Conservation (phyloP, 164 flowering plant genomes). For the Chimonanthus salicifolius region DNA sequence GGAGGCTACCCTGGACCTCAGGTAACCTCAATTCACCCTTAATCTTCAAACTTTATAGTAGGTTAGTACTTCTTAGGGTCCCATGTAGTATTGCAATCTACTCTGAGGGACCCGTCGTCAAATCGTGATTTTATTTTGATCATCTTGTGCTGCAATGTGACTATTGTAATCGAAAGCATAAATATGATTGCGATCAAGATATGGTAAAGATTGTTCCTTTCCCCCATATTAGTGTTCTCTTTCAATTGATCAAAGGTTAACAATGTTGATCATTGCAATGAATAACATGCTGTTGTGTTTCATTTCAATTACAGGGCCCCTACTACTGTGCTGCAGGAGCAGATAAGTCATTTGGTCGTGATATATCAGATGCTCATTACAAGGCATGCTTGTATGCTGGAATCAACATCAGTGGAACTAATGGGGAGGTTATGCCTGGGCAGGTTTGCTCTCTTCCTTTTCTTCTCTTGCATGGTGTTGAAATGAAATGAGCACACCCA, state of each 20-base stretch:
- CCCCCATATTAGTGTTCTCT: background rate
- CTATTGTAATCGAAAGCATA: too few relatives aligned
- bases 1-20: constrained; percentile 99
- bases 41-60: background rate
- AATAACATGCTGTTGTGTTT: background rate
- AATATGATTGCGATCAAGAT: too few relatives aligned
- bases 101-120: too few relatives aligned
- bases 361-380: constrained; percentile 97
- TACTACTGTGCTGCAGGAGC: constrained; percentile 96
- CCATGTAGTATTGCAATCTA: too few relatives aligned
- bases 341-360: constrained; percentile 93
- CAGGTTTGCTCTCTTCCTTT: constrained; percentile 52
- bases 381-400: constrained; percentile 99
- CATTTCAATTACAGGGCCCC: constrained; percentile 59
- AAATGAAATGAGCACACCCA: too few relatives aligned
- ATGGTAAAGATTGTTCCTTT: too few relatives aligned
- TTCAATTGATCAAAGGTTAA: background rate
- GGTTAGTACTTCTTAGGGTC: too few relatives aligned
- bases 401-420: constrained; percentile 92
- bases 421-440: constrained; percentile 99
- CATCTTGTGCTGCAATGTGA: too few relatives aligned
- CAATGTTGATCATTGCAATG: background rate
- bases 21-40: constrained; percentile 29
- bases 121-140: too few relatives aligned
- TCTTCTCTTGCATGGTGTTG: background rate